Evolutionary conservation across 2,329 filamentous ascomycete species (phyloP), one percentile per base, ranked within the genome.

Genomic region (Fusarium fujikuroi): DNA sequence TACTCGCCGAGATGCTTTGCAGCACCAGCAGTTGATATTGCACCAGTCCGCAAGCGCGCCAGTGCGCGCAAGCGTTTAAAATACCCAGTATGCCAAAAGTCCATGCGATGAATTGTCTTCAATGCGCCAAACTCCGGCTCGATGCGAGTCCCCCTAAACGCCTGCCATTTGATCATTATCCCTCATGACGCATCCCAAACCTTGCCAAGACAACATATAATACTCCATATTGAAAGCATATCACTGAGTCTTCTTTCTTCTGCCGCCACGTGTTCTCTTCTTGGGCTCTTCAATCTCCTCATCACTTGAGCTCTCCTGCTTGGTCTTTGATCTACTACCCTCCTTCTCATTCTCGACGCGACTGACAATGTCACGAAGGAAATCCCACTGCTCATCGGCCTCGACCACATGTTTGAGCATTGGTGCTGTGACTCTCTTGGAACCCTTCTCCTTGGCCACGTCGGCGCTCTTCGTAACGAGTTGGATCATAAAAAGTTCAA

Each of bases 401-500:
- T 93, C 90, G 44, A 99, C 92, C 16, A 96, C 95, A 72, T 93
- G 91, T 85, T 98, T 98, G 75, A 99, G 88, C 88, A 98, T 97
- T 63, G 92, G 88, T 4, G 95, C 94, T 21, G 94, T 95, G 74
- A 99, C 93, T 73, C 95, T 91, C 84, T 97, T 98, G 1, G 94
- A 95, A 72, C 92, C 93, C 81, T 93, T 94, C 69, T 92, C 89
- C 75, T 90, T 91, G 57, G 96, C 95, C 75, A 97, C 91, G 59
- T 92, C 90, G 53, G 96, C 95, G 64, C 95, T 95, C 80, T 95
- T 95, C 34, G 92, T 92, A 70, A 98, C 95, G 63, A 99, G 88
- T 46, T 94, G 92, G 72, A 98, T 94, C 96, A 99, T 99, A 81
- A 99, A 99, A 14, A 99, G 88, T 84, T 99, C 96, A 11, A 99